phyloP scores from a whole-genome alignment of 106 monocot genomes.

The Agapanthus africanus region DNA sequence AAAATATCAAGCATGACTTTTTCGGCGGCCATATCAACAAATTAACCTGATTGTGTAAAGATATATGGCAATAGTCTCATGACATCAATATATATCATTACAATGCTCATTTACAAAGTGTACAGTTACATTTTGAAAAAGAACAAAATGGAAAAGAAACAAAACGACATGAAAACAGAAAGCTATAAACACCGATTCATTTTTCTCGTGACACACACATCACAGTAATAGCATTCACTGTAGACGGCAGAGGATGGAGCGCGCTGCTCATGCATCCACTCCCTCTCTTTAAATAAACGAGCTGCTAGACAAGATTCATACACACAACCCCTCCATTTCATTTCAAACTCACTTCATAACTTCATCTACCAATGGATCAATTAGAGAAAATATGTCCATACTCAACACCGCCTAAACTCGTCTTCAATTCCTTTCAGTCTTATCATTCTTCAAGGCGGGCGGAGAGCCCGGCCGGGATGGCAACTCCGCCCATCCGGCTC shows the following conservation, averaged over 20 bases:
- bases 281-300: not conserved
- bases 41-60: no score
- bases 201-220: not conserved
- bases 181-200: no score
- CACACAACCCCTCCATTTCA: no score
- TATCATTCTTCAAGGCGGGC: not conserved
- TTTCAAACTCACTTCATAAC: not conserved
- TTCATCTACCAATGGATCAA: not conserved
- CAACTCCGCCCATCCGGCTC: constrained; percentile 10
- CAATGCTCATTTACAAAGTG: no score
- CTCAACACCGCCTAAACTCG: constrained; percentile 7
- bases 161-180: no score
- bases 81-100: no score
- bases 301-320: not conserved
- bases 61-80: no score
- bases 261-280: not conserved
- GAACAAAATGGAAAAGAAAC: no score
- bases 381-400: no score
- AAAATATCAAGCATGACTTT: no score
- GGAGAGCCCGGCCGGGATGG: not conserved
- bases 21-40: no score
- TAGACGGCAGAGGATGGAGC: not conserved
- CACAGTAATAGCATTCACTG: not conserved
- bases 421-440: not conserved
- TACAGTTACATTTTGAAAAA: no score